Base-by-base conservation (phyloP, 2,329 filamentous ascomycete genomes). In the Pezicula neosporulosa region DNA sequence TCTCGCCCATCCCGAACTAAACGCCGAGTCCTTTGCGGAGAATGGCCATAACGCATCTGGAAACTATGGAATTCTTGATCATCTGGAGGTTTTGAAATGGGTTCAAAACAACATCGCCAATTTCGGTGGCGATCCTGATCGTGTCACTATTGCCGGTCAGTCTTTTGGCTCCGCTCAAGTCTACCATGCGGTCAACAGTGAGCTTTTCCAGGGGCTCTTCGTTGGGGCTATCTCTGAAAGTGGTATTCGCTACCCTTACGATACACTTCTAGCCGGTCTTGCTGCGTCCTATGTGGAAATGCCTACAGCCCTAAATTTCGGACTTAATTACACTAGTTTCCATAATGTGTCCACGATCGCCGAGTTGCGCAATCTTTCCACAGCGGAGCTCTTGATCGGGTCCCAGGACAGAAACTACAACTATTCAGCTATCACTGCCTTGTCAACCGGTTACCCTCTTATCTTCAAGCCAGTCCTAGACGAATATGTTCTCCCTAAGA, bases 41-140 rank as follows among this genome's bases (percentile, higher is more conserved):
- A 67, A 68, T 13, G 55, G 77, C 49, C 72, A 80, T 16, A 70
- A 73, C 18, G 74, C 73, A 27, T 75, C 74, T 44, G 82, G 79
- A 0, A 89, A 89, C 56, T 68, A 83, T 13, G 85, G 85, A 2
- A 66, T 86, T 49, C 70, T 74, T 54, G 83, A 86, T 60, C 82
- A 86, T 65, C 73, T 78, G 55, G 61, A 75, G 16, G 72, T 79
- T 13, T 69, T 86, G 24, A 67, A 71, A 47, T 86, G 82, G 83
- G 74, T 85, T 37, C 70, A 72, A 52, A 68, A 74, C 27, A 85
- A 84, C 62, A 77, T 82, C 44, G 74, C 65, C 4, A 67, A 65
- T 6, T 83, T 86, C 64, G 82, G 82, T 0, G 83, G 82, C 1
- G 76, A 85, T 54, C 70, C 69, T 2, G 64, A 66, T 4, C 75